Percentiles rank a stretch among this genome's conserved stretches.
Evolutionary conservation across 139 green algal genomes (phyloP).

Genomic region (Coelastrella sp.): DNA sequence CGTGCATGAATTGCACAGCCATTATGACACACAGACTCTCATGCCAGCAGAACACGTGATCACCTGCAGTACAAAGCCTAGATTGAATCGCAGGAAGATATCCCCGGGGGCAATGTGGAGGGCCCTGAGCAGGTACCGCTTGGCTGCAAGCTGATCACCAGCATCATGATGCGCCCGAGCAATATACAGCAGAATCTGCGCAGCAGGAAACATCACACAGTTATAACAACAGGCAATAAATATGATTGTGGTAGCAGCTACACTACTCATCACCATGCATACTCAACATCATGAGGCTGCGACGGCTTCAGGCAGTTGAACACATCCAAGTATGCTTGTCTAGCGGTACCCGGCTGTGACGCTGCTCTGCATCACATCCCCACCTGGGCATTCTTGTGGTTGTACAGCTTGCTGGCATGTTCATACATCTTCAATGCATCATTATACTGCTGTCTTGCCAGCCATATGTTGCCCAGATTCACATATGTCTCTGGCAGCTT

Average conservation of each 20-base stretch:
- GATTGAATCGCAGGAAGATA: conserved; percentile 81
- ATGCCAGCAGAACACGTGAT: too few relatives aligned
- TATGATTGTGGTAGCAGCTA: not conserved
- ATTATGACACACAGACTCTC: too few relatives aligned
- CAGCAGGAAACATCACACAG: too few relatives aligned
- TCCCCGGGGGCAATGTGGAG: conserved; percentile 84
- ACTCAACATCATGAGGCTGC: too few relatives aligned
- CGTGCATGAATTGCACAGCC: too few relatives aligned
- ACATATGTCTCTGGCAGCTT: conserved; percentile 77
- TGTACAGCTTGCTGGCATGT: conserved; percentile 17
- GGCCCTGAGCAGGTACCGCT: conserved; percentile 70
- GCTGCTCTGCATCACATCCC: not conserved
- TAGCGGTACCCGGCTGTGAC: not conserved
- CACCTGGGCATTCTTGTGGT: conserved; percentile 41
- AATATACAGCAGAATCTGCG: conserved; percentile 75
- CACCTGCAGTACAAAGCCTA: conserved; percentile 86
- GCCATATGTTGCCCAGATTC: conserved; percentile 82
- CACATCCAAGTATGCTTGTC: not conserved
- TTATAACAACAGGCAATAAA: not conserved
- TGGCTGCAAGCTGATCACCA: conserved; percentile 70
- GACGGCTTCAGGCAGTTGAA: not conserved
- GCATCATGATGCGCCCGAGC: conserved; percentile 84
- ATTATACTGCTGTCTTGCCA: conserved; percentile 65
- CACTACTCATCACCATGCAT: too few relatives aligned
- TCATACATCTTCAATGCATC: conserved; percentile 35